These are phyloP conservation scores for Yarrowia sp. DNA, from an alignment of 805 yeast species.

Conservation along the genomic window DNA sequence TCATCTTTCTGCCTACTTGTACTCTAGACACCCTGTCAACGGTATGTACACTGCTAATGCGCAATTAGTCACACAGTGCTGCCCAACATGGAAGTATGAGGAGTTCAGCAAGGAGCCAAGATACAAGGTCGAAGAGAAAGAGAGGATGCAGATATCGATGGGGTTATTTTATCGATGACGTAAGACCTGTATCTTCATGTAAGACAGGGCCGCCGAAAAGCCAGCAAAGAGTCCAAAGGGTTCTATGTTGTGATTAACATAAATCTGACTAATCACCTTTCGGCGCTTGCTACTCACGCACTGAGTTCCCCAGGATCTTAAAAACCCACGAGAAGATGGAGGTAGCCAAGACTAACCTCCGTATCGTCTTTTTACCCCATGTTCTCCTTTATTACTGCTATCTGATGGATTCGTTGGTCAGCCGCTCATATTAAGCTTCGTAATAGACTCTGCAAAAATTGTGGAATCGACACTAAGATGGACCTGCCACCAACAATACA, in stretches of 20 bases:
- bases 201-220: background rate
- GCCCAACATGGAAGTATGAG: constrained; percentile 9
- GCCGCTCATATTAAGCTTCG: constrained; percentile 34
- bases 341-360: too few relatives aligned
- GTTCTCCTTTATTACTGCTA: constrained; percentile 1
- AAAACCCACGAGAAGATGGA: too few relatives aligned
- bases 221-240: background rate
- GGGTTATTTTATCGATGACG: background rate
- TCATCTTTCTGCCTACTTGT: background rate
- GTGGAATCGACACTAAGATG: constrained; percentile 27
- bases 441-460: constrained; percentile 37
- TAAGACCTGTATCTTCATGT: background rate
- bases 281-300: background rate
- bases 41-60: constrained; percentile 3
- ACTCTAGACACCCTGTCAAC: background rate
- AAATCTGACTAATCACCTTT: constrained; percentile 21
- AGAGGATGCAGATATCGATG: too few relatives aligned
- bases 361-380: background rate
- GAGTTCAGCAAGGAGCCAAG: background rate
- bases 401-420: constrained; percentile 10
- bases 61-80: constrained; percentile 12
- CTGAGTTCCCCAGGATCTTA: too few relatives aligned
- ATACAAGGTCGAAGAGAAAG: background rate
- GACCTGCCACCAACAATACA: constrained; percentile 35
- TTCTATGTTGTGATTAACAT: constrained; percentile 12